phyloP scores from a whole-genome alignment of 139 green algal genomes.

The Micractinium sp. region DNA sequence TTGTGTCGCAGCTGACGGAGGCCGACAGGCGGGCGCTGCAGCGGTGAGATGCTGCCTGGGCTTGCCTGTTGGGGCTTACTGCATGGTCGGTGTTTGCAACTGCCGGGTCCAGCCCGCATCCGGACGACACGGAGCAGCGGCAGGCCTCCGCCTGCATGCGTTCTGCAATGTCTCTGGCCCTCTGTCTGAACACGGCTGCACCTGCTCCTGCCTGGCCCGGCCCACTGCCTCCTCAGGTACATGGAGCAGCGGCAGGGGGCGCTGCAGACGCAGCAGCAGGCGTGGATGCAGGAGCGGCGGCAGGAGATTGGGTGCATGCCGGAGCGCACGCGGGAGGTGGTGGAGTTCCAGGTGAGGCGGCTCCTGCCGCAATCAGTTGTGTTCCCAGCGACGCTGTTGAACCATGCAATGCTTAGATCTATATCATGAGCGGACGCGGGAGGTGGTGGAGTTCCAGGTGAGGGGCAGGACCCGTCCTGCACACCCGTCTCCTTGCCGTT shows the following conservation, averaged over 20 bases:
- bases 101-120: no score
- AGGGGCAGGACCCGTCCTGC: background rate
- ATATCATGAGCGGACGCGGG: no score
- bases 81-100: no score
- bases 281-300: conserved; percentile 14
- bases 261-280: conserved; percentile 13
- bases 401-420: no score
- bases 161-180: no score
- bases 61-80: no score
- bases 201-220: background rate
- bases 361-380: background rate
- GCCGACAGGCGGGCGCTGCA: background rate
- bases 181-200: no score
- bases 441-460: background rate
- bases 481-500: background rate
- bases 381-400: no score
- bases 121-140: no score
- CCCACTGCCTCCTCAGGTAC: background rate
- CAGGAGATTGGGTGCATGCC: background rate
- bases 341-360: background rate
- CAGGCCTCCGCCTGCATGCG: no score
- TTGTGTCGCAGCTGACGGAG: background rate
- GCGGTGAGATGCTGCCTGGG: background rate
- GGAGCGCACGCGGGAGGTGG: background rate
- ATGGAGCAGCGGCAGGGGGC: background rate